Evolutionary conservation across 192 early-diverging fungal genomes (phyloP), one percentile per base, ranked within the genome.

Genomic region (Neocallimastix lanati): DNA sequence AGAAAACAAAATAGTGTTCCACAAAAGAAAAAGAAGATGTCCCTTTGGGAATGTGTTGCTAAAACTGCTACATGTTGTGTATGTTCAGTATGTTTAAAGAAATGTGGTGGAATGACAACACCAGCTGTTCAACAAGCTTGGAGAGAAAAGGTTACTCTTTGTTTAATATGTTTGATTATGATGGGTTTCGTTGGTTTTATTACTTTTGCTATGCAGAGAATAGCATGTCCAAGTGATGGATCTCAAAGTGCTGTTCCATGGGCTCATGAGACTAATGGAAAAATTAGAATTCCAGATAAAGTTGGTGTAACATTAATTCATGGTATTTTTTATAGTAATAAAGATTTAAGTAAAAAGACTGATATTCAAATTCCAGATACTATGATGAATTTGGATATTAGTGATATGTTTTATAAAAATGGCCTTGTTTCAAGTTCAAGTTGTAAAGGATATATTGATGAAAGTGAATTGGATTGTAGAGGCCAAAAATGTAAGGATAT

Each of bases 91-190:
- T 67, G 50, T 67, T 67, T 67, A 67, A 67, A 67, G n/a, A 25
- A 5, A 7, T 67, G 50, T 67, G 50, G 77, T 80, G 85, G 85
- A 11, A 85, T 81, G 81, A 83, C 81, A 28, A 80, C 84, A 76
- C 78, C 78, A 11, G 29, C 78, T 7, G 87, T 95, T 79, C 93
- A 90, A 67, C 88, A 94, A 85, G 98, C 98, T 12, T 99, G 98
- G 98, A 91, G 98, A 79, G 98, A 99, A 83, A 98, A 99, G 83
- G 88, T 97, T 16, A 93, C 98, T 3, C 87, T 99, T 29, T 96
- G 94, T 81, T 81, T 93, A 80, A 84, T 98, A 78, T 94, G 96
- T 58, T 86, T 92, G n/a, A 87, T 94, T 40, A 83, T 96, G 80
- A 94, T 92, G 28, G 87, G 81, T 28, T 93, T 77, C 94, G 93